A percentile compares a stretch with the other conserved stretches of the same genome.
Conservation (phyloP, 768 basidiomycete genomes). For the Chalciporus piperatus region DNA sequence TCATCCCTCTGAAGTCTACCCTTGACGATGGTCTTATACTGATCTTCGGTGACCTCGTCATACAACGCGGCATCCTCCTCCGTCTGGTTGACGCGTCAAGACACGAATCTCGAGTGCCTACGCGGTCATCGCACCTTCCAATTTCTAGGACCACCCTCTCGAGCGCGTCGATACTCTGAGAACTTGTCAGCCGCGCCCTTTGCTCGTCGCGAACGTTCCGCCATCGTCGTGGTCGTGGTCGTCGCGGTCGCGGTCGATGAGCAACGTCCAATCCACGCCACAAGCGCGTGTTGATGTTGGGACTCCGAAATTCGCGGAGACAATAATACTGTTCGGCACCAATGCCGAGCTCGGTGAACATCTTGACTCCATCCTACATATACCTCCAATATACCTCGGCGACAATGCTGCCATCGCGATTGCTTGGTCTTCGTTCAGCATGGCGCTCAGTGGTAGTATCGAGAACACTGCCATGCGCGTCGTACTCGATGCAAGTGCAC, state of each 20-base stretch:
- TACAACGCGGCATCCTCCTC: conserved; percentile 72
- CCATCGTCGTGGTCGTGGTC: conserved; percentile 14
- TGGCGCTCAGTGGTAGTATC: conserved; percentile 41
- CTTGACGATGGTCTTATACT: conserved; percentile 83
- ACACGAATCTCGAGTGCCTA: neutral
- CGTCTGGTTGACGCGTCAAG: conserved; percentile 32
- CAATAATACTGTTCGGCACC: neutral
- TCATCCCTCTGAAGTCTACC: conserved; percentile 84
- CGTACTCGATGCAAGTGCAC: conserved; percentile 35
- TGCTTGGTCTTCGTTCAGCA: conserved; percentile 43
- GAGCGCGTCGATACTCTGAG: conserved; percentile 56
- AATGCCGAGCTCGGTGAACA: conserved; percentile 4
- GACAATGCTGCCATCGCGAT: conserved; percentile 46
- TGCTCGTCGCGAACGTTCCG: conserved; percentile 28
- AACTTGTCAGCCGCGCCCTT: conserved; percentile 40
- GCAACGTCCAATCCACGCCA: conserved; percentile 15
- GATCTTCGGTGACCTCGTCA: conserved; percentile 86
- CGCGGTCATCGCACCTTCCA: conserved; percentile 47
- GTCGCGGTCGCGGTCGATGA: neutral
- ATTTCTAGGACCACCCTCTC: conserved; percentile 56
- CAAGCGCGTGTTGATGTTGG: conserved; percentile 26
- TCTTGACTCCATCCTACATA: neutral
- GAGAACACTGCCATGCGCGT: conserved; percentile 35
- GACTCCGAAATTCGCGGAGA: conserved; percentile 25
- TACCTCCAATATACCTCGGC: too few relatives aligned